Evolutionary conservation across 495 filamentous ascomycete genomes (phyloP).

Genomic region (Penicillium malachiteum): DNA sequence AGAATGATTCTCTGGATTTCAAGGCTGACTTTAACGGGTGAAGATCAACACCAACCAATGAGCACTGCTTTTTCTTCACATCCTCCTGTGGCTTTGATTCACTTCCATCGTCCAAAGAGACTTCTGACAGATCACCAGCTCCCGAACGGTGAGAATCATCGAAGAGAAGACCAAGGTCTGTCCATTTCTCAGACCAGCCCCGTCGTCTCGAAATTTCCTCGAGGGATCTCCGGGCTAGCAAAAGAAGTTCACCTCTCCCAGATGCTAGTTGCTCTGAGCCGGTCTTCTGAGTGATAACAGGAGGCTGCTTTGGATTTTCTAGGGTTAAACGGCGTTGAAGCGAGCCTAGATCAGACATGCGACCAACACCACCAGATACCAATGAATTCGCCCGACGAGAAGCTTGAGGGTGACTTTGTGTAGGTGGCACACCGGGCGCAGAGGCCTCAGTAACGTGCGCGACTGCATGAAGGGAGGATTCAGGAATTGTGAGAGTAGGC

Average conservation of each 20-base stretch:
- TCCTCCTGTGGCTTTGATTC: conserved; percentile 11
- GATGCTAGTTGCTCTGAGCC: conserved; percentile 84
- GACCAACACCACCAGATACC: conserved; percentile 20
- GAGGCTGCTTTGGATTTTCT: conserved; percentile 31
- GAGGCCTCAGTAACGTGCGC: conserved; percentile 27
- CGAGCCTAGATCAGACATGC: conserved; percentile 26
- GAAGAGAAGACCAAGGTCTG: conserved; percentile 53
- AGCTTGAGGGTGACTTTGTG: conserved; percentile 47
- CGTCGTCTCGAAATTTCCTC: conserved; percentile 69
- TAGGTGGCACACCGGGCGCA: conserved; percentile 8
- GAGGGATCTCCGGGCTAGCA: conserved; percentile 76
- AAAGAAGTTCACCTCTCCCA: conserved; percentile 72
- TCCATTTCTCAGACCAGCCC: conserved; percentile 80
- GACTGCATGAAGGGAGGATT: conserved; percentile 49
- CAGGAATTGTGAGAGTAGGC: conserved; percentile 62
- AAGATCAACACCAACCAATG: conserved; percentile 33
- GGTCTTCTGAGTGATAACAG: conserved; percentile 43
- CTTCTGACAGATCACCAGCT: conserved; percentile 45
- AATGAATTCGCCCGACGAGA: conserved; percentile 49
- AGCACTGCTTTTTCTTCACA: conserved; percentile 42
- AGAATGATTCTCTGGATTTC: conserved; percentile 35
- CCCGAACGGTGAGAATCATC: conserved; percentile 54
- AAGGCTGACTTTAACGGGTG: conserved; percentile 32
- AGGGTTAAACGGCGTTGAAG: conserved; percentile 26
- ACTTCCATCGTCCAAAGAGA: conserved; percentile 39